Percentiles rank a stretch among this genome's conserved stretches.
Evolutionary conservation across 306 rosid species (phyloP).

Genomic region (Alnus glutinosa): DNA sequence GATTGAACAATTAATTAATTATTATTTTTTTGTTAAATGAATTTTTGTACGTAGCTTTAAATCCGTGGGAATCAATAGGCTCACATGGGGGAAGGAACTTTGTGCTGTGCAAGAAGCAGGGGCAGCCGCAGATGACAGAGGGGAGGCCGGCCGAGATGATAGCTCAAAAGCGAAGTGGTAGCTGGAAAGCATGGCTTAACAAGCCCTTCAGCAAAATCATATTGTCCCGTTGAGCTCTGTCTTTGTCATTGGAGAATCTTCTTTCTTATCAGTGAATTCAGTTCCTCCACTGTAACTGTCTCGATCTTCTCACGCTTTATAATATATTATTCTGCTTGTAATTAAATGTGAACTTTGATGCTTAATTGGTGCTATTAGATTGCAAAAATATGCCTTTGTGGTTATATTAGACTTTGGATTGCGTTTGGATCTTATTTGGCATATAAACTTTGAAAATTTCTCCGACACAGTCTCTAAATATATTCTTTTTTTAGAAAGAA

Average conservation of each 20-base stretch:
- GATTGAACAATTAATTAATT: too few relatives aligned
- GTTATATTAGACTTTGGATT: background rate
- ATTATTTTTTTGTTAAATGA: background rate
- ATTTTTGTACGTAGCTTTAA: constrained; percentile 31
- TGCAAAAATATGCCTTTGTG: background rate
- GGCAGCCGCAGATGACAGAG: constrained; percentile 18
- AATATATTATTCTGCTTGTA: background rate
- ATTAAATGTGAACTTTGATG: background rate
- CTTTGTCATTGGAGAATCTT: background rate
- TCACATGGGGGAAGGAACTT: constrained; percentile 34
- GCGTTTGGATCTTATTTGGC: background rate
- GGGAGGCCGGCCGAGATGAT: constrained; percentile 15
- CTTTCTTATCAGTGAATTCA: background rate
- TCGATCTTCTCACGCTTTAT: background rate
- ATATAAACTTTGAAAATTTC: background rate
- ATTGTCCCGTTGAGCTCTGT: background rate
- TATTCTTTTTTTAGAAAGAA: too few relatives aligned
- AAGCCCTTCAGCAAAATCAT: constrained; percentile 20
- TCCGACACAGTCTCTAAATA: too few relatives aligned
- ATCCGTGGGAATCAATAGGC: constrained; percentile 38
- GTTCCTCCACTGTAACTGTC: too few relatives aligned
- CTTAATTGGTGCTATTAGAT: too few relatives aligned
- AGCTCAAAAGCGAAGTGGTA: constrained; percentile 23
- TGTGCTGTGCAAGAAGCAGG: constrained; percentile 39
- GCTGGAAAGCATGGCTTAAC: constrained; percentile 42